Evolutionary conservation across 768 basidiomycete species (phyloP), one percentile per base, ranked within the genome.

Genomic region (Leccinum uliginosum): DNA sequence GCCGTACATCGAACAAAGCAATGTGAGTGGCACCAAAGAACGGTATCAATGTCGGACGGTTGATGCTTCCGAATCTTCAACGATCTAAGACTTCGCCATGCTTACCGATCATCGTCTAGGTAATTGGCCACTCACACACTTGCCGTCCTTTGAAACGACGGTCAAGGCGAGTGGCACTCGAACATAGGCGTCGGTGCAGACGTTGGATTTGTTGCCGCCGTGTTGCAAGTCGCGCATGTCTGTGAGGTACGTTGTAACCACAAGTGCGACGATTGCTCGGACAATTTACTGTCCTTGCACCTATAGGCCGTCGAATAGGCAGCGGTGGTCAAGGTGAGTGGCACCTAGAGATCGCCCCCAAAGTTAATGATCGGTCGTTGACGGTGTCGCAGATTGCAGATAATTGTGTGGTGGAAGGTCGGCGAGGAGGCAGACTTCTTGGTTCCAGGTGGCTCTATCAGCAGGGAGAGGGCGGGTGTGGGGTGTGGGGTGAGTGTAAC

Each of bases 401-500:
- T 9, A 2, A 9, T 26, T 17, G 8, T 27, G 44, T 32, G 23
- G 40, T 9, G 30, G 43, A 23, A 30, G 27, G 30, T 43, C 21
- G 3, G 26, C 8, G 9, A 34, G 43, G 30, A 27, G 19, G 15
- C 19, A 3, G 30, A 21, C n/a, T 4, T 48, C 55, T 34, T 56
- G 11, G 29, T 26, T 26, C 23, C 14, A 26, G 46, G 17, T 0
- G 12, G n/a, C 12, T 45, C 34, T 45, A 27, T 40, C 34, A 15
- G 29, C 7, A 17, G 23, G 9, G 35, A 6, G 3, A 4, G 24
- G 14, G 21, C 27, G 3, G 7, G 26, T 6, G 26, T 5, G 24
- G 40, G 40, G 2, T 48, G 8, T 26, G 4, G 10, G 53, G 57
- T 59, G 48, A 45, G 59, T 67, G 62, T 40, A 45, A 58, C 34